Conservation (phyloP, 768 basidiomycete species). For the Termitomyces eurrhizus region DNA sequence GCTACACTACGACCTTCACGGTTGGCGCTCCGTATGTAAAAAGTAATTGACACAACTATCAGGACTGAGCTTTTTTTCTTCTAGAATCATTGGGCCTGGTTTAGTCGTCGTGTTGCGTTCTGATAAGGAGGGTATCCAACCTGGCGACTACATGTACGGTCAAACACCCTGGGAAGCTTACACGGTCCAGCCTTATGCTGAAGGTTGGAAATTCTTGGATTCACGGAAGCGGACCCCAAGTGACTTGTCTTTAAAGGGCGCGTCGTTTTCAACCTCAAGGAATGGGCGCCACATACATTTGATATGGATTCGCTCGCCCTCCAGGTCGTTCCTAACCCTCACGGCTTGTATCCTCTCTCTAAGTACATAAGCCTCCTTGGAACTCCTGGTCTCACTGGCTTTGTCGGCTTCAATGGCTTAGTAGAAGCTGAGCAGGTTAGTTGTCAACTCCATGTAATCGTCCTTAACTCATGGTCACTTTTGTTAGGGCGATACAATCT, state of each 20-base stretch:
- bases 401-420: slow-evolving; percentile 26
- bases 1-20: slow-evolving; percentile 10
- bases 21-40: slow-evolving; percentile 10
- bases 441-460: not conserved
- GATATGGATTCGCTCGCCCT: slow-evolving; percentile 17
- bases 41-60: not conserved
- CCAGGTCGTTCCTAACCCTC: slow-evolving; percentile 9
- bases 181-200: slow-evolving; percentile 10
- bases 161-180: slow-evolving; percentile 17
- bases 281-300: slow-evolving; percentile 14
- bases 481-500: slow-evolving; percentile 22
- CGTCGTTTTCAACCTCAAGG: slow-evolving; percentile 5
- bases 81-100: slow-evolving; percentile 26
- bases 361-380: slow-evolving; percentile 8
- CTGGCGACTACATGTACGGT: slow-evolving; percentile 31
- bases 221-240: not conserved
- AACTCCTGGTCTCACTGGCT: slow-evolving; percentile 27
- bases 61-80: not conserved
- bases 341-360: slow-evolving; percentile 1
- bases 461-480: not conserved
- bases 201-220: not conserved
- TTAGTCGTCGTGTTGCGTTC: slow-evolving; percentile 33
- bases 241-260: slow-evolving; percentile 9
- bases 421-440: slow-evolving; percentile 29
- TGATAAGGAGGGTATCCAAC: slow-evolving; percentile 21